Percentiles rank a stretch among this genome's conserved stretches.
Evolutionary conservation across 73 alveolate genomes (phyloP).

Genomic region (Symbiodinium pilosum): DNA sequence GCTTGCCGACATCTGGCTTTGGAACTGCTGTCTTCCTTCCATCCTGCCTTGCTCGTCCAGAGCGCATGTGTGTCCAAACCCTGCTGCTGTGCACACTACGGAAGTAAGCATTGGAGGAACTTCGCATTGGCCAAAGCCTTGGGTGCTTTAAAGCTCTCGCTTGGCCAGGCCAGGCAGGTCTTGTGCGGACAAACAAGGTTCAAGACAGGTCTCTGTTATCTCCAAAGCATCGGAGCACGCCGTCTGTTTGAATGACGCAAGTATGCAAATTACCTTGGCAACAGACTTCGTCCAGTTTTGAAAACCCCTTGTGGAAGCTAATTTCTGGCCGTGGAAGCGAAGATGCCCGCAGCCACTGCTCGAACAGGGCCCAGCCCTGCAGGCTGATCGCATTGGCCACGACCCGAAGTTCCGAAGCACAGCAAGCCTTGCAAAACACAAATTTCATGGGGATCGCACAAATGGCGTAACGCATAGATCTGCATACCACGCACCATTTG

Average conservation of each 20-base stretch:
- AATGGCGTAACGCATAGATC: neutral
- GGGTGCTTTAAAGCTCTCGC: too few species aligned
- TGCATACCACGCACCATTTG: neutral
- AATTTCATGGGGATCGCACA: too few species aligned
- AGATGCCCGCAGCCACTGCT: constrained; percentile 48
- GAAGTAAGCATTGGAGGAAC: neutral
- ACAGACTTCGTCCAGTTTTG: too few species aligned
- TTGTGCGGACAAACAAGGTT: too few species aligned
- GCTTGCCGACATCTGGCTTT: too few species aligned
- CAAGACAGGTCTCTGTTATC: constrained; percentile 7
- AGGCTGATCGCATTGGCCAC: constrained; percentile 69
- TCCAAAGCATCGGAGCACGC: constrained; percentile 29
- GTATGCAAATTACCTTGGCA: constrained; percentile 60
- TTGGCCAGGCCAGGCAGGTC: too few species aligned
- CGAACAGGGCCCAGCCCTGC: neutral
- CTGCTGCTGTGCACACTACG: neutral
- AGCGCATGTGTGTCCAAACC: constrained; percentile 81
- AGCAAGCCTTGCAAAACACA: neutral
- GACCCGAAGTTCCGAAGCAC: constrained; percentile 89
- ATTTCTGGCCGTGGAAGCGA: neutral
- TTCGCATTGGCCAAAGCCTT: constrained; percentile 56
- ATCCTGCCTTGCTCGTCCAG: constrained; percentile 52
- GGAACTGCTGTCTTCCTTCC: too few species aligned
- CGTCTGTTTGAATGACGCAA: constrained; percentile 8
- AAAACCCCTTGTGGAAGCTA: neutral